These are phyloP conservation scores for Xylaria venustula DNA, from an alignment of 495 filamentous ascomycete species.

Conservation along the genomic window DNA sequence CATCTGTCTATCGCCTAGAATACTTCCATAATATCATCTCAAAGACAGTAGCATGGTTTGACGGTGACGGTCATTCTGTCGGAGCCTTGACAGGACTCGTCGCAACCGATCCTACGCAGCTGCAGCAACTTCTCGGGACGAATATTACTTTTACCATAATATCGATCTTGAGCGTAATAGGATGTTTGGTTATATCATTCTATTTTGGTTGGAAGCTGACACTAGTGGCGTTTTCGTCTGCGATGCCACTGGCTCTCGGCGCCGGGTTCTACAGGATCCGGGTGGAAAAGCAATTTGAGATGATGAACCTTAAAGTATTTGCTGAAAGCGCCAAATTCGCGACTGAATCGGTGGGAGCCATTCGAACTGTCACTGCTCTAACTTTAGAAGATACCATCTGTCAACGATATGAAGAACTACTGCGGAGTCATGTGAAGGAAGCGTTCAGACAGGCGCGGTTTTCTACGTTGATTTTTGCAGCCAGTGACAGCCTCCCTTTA, in stretches of 20 bases:
- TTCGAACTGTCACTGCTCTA: constrained; percentile 55
- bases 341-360: constrained; percentile 55
- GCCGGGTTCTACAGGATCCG: constrained; percentile 53
- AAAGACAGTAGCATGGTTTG: constrained; percentile 59
- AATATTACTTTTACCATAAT: constrained; percentile 52
- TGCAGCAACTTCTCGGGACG: constrained; percentile 62
- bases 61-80: constrained; percentile 47
- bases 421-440: constrained; percentile 49
- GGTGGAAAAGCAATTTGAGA: constrained; percentile 53
- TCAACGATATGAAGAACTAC: constrained; percentile 45
- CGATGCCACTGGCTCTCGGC: constrained; percentile 49
- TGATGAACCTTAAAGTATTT: constrained; percentile 51
- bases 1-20: constrained; percentile 53
- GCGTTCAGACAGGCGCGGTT: constrained; percentile 53
- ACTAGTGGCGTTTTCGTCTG: constrained; percentile 47
- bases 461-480: constrained; percentile 50
- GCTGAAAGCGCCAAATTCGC: constrained; percentile 57
- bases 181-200: constrained; percentile 50
- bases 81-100: constrained; percentile 53
- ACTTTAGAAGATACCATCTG: constrained; percentile 54
- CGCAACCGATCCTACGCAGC: constrained; percentile 56
- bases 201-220: constrained; percentile 59
- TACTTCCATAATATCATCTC: constrained; percentile 59
- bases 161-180: constrained; percentile 48
- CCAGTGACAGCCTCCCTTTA: constrained; percentile 49